phyloP scores from a whole-genome alignment of 78 protist genomes.

The Acrasis kona region DNA sequence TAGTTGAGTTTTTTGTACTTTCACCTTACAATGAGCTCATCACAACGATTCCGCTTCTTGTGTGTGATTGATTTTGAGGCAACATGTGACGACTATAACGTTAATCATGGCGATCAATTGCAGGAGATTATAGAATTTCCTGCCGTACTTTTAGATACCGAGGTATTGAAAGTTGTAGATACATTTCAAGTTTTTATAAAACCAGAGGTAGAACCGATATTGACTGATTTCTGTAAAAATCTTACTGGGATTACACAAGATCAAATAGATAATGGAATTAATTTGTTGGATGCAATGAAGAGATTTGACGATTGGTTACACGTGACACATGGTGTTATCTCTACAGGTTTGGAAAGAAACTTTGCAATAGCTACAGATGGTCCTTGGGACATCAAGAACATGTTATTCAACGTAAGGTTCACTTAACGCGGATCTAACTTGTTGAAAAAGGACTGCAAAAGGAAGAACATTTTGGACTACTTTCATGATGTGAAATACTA shows the following conservation, averaged over 20 bases:
- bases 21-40: no score
- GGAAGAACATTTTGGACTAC: no score
- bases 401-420: no score
- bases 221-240: conserved; percentile 6
- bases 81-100: conserved; percentile 1
- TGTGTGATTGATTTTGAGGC: conserved; percentile 6
- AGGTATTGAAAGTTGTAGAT: neutral
- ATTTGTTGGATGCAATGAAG: conserved; percentile 22
- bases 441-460: no score
- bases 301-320: conserved; percentile 27
- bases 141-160: neutral
- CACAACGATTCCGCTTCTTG: no score
- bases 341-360: neutral
- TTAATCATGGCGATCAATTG: neutral
- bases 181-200: conserved; percentile 6
- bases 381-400: conserved; percentile 6
- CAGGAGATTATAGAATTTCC: conserved; percentile 1
- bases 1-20: no score
- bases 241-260: neutral
- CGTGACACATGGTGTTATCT: no score
- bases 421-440: no score
- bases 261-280: conserved; percentile 28
- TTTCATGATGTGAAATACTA: neutral
- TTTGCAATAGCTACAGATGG: conserved; percentile 4
- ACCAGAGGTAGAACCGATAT: neutral